phyloP scores from a whole-genome alignment of 73 alveolate genomes.

The Paramecium caudatum region DNA sequence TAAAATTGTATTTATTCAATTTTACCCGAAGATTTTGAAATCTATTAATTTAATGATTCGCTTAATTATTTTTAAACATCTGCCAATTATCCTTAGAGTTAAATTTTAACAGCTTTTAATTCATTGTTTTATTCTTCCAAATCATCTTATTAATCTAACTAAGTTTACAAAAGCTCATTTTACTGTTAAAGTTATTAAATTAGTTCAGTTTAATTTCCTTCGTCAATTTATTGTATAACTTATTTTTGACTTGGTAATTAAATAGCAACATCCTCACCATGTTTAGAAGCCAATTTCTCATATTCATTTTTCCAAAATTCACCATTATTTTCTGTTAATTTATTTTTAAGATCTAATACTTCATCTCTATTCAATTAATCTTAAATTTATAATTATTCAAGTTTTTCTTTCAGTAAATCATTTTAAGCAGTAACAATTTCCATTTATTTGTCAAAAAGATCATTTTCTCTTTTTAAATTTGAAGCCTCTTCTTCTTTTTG shows the following conservation, averaged over 20 bases:
- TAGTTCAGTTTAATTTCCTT: constrained; percentile 15
- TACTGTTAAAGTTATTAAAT: not conserved
- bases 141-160: not conserved
- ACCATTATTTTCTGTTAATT: not conserved
- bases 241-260: constrained; percentile 27
- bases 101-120: not conserved
- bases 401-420: not conserved
- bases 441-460: not conserved
- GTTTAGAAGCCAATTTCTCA: not conserved
- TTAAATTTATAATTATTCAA: not conserved
- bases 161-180: not conserved
- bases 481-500: not conserved
- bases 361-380: not conserved
- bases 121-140: not conserved
- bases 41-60: not conserved
- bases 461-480: not conserved
- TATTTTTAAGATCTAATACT: not conserved
- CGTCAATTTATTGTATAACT: constrained; percentile 4
- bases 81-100: not conserved
- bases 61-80: not conserved
- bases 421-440: not conserved
- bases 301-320: constrained; percentile 22
- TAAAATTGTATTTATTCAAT: constrained; percentile 11
- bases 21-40: not conserved
- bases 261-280: constrained; percentile 22